These are phyloP conservation scores for Astragalus membranaceus DNA, from an alignment of 306 rosid species.

Conservation along the genomic window DNA sequence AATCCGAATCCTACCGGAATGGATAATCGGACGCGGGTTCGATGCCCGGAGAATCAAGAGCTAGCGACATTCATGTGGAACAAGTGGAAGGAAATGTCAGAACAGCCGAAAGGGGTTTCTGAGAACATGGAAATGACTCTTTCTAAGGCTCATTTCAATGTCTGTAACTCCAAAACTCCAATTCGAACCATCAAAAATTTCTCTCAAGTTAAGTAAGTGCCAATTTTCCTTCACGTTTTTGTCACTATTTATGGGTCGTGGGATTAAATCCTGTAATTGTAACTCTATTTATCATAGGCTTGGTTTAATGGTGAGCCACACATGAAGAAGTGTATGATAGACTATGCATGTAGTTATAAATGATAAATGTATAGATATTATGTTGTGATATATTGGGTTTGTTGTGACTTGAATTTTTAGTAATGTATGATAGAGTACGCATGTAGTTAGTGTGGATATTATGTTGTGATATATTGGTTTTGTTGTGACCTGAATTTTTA, in stretches of 20 bases:
- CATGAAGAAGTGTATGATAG: not conserved
- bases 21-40: conserved; percentile 47
- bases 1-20: conserved; percentile 7
- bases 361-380: not conserved
- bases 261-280: not conserved
- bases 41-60: conserved; percentile 57
- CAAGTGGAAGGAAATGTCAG: conserved; percentile 71
- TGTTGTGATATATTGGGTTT: not conserved
- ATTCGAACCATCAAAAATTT: conserved; percentile 65
- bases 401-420: too few species aligned
- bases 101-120: conserved; percentile 58
- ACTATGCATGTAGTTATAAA: not conserved
- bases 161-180: conserved; percentile 58
- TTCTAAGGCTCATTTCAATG: conserved; percentile 67
- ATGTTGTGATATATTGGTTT: too few species aligned
- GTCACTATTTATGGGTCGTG: not conserved
- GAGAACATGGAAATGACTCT: conserved; percentile 64
- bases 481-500: too few species aligned
- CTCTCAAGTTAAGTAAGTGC: conserved; percentile 62
- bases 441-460: too few species aligned
- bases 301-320: not conserved
- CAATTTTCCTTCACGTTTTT: not conserved
- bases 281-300: not conserved
- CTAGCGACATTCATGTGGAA: conserved; percentile 48
- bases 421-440: too few species aligned